Conservation (phyloP, 2,329 filamentous ascomycete genomes). For the Trichoderma guizhouense region DNA sequence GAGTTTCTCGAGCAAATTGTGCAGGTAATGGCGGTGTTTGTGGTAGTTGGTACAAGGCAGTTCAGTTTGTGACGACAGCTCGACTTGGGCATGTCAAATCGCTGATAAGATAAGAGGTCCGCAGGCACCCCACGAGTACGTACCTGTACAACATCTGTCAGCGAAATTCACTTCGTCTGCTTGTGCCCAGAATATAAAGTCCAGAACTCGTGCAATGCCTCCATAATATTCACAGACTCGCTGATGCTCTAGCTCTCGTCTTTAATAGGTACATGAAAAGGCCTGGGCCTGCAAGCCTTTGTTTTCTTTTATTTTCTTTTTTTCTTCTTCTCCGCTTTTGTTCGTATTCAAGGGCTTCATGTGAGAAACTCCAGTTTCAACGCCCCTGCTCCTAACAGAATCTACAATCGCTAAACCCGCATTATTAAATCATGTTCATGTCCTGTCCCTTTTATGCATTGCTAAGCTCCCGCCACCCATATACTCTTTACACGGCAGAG, state of each 20-base stretch:
- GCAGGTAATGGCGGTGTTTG: neutral
- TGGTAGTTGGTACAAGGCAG: neutral
- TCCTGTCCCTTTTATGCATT: neutral
- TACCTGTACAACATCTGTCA: neutral
- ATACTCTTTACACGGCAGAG: neutral
- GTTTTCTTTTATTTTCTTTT: neutral
- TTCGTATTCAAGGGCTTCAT: neutral
- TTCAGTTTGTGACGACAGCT: neutral
- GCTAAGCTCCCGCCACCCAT: neutral
- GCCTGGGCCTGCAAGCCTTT: slow-evolving; percentile 6
- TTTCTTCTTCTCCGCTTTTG: neutral
- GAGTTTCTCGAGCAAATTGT: neutral
- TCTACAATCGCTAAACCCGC: slow-evolving; percentile 11
- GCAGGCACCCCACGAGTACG: slow-evolving; percentile 8
- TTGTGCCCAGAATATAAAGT: neutral
- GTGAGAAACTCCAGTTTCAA: neutral
- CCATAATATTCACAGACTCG: neutral
- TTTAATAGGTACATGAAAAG: neutral
- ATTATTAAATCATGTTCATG: neutral
- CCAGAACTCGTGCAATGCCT: neutral
- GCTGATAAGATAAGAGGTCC: slow-evolving; percentile 17
- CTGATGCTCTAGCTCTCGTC: neutral
- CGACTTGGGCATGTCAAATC: neutral
- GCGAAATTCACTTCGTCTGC: neutral
- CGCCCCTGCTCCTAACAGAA: slow-evolving; percentile 14